A percentile compares a stretch with the other conserved stretches of the same genome.
These are phyloP conservation scores for Coccomyxa sp. DNA, from an alignment of 139 green algal genomes.

Conservation along the genomic window DNA sequence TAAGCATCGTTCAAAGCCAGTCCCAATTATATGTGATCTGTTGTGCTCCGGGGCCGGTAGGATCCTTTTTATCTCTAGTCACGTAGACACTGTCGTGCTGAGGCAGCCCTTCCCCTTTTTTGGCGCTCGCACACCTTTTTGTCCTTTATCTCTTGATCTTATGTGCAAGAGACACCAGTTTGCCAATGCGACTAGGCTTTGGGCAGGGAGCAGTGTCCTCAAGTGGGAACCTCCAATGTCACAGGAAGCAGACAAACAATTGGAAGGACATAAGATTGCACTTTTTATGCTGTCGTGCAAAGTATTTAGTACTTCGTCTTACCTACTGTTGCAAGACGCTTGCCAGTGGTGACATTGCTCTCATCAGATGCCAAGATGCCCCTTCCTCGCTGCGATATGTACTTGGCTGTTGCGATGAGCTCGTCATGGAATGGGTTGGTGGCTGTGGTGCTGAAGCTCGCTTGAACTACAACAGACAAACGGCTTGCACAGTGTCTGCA, in stretches of 20 bases:
- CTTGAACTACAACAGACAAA: too few species aligned
- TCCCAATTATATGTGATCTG: too few species aligned
- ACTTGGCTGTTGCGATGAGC: conserved; percentile 60
- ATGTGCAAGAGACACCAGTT: not conserved
- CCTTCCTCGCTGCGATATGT: conserved; percentile 50
- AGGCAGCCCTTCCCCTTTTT: too few species aligned
- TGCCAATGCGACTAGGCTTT: not conserved
- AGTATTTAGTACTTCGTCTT: not conserved
- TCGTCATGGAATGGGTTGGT: conserved; percentile 64
- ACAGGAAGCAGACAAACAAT: not conserved
- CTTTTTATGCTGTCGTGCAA: too few species aligned
- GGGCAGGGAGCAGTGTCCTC: not conserved
- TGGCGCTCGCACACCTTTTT: too few species aligned
- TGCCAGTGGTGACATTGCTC: conserved; percentile 83
- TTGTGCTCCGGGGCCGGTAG: too few species aligned
- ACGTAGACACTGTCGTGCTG: too few species aligned
- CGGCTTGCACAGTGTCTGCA: too few species aligned
- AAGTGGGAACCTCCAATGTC: not conserved
- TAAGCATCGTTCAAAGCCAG: not conserved
- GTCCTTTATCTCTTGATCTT: too few species aligned
- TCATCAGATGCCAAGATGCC: conserved; percentile 67
- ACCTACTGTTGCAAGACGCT: conserved; percentile 72
- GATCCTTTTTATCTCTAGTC: too few species aligned
- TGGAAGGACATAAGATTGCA: not conserved
- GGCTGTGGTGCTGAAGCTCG: too few species aligned